Evolutionary conservation across 2,329 filamentous ascomycete genomes (phyloP).

Genomic region (Aspergillus niger): DNA sequence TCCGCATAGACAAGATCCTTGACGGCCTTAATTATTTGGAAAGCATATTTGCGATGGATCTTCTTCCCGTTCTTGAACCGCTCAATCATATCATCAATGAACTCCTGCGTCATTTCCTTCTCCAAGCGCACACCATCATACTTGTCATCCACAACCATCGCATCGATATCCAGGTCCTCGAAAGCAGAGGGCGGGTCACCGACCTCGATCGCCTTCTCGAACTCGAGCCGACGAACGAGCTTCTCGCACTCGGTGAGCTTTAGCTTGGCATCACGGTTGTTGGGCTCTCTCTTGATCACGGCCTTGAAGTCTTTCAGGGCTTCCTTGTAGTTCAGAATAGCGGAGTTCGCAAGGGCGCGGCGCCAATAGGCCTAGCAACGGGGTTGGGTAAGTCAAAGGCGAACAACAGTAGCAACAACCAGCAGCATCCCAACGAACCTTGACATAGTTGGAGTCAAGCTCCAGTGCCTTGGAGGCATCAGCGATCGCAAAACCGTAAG

Average conservation of each 20-base stretch:
- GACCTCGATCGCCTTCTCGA: constrained; percentile 92
- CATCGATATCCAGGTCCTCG: constrained; percentile 83
- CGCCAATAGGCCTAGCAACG: constrained; percentile 80
- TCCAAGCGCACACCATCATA: constrained; percentile 81
- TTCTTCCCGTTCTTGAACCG: constrained; percentile 96
- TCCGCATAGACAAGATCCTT: constrained; percentile 89
- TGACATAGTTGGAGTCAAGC: constrained; percentile 82
- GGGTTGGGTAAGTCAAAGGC: constrained; percentile 3
- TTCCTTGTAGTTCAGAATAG: constrained; percentile 84
- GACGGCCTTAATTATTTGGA: constrained; percentile 89
- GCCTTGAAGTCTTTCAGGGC: constrained; percentile 90
- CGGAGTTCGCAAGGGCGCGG: constrained; percentile 85
- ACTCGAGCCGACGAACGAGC: constrained; percentile 86
- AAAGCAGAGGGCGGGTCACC: constrained; percentile 89
- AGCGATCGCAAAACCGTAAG: constrained; percentile 87
- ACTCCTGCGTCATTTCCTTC: constrained; percentile 92
- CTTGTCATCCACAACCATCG: constrained; percentile 75
- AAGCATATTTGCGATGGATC: constrained; percentile 93
- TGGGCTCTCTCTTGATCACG: constrained; percentile 82
- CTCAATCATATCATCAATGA: constrained; percentile 95
- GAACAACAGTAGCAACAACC: neutral
- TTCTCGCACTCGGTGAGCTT: constrained; percentile 94
- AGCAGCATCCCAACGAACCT: constrained; percentile 58
- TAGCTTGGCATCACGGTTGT: constrained; percentile 85
- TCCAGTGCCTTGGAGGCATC: constrained; percentile 92